Evolutionary conservation across 768 basidiomycete species (phyloP), one percentile per base, ranked within the genome.

Genomic region (Sarcomyxa edulis): DNA sequence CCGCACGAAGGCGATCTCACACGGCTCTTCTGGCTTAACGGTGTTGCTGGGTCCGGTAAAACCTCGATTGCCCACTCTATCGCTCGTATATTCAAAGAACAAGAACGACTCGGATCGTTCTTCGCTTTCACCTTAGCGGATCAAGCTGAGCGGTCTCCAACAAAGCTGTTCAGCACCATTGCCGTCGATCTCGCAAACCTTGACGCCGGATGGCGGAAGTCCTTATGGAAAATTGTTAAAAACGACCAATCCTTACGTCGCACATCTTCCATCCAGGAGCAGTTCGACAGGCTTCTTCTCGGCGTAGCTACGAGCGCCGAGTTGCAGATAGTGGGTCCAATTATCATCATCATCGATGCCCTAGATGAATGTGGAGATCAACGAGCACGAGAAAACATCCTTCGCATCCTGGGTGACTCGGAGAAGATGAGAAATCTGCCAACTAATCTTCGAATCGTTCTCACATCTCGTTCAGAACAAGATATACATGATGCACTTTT

Each of bases 21-120:
- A 20, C 51, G 33, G n/a, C 25, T 65, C 6, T 51, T 52, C 30
- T 57, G 57, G 48, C 43, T 68, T 20, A 41, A 36, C 31, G 65
- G 60, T 27, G 46, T 47, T 11, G 62, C 65, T 11, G 67, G 66
- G 7, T 50, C 45, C 7, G 67, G 67, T 6, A 68, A 66, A 45
- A 61, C 64, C 2, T 43, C 63, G 16, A 60, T 69, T 12, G 54
- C 63, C 5, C 54, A 59, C 27, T 56, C 61, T 5, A 43, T 67
- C n/a, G 57, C 59, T 11, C 14, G 48, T 4, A 39, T 37, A 14
- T 49, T 55, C 10, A 32, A 45, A 10, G 32, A 49, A 5, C 30
- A 39, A 9, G 43, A 46, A 3, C 31, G 40, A 10, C 56, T 68
- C 10, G 64, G 61, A 3, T 55, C 59, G 3, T 61, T 49, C 12